Evolutionary conservation across 1,139 yeast genomes (phyloP), one percentile per base, ranked within the genome.

Genomic region (Arxiozyma heterogenica): DNA sequence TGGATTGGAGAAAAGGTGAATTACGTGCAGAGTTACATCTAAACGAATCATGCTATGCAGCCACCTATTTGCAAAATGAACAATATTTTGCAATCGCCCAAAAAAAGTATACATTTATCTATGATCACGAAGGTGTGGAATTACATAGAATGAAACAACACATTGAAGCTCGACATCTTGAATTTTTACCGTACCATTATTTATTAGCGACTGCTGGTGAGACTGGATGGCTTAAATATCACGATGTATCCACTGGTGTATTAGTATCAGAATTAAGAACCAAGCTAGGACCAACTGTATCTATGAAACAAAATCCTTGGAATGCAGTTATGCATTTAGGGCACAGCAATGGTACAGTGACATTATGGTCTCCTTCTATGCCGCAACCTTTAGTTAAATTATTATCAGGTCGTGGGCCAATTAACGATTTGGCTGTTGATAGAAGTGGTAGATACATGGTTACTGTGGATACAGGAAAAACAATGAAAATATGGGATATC

Each of bases 31-130:
- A 94, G 69, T 71, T 94, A 53, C 82, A 88, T 65, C 75, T 94
- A 30, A 84, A 86, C 62, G 98, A 94, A 71, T 89, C 98, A 0
- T 88, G 90, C 11, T 80, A 88, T 65, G 95, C 91, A 1, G 96
- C 91, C 44, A 86, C 90, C 64, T 90, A 85, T 73, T 75, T 94
- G 59, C 97, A 93, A 65, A 89, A 86, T 66, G 95, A 90, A 65
- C 96, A 91, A 71, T 90, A 78, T 70, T 91, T 88, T 73, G 99
- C 98, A 0, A 96, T 84, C 18, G 98, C 99, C 1, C 99, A 94
- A 72, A 91, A 90, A 72, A 91, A 90, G 69, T 88, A 93, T 69
- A 87, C 95, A 0, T 94, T 84, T 67, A 87, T 94, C 47, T 94
- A 94, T 69, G 97, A 93, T 69, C 84, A 85, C 61, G 82, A 83